Evolutionary conservation across 768 basidiomycete species (phyloP).

Genomic region (Vararia minispora): DNA sequence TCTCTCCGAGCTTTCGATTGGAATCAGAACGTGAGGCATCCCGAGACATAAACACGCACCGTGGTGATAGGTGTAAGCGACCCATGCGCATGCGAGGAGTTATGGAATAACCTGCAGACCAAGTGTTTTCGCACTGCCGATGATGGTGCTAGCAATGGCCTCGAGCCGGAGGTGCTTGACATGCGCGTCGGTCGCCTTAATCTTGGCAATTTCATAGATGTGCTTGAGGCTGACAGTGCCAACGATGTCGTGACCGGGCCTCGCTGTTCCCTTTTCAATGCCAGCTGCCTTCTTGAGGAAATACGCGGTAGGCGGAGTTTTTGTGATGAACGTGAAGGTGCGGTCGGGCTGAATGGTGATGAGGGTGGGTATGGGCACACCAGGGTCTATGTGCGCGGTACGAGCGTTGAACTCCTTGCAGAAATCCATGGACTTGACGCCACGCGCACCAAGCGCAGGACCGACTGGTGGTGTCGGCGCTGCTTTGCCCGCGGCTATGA

Average conservation of each 20-base stretch:
- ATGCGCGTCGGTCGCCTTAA: constrained; percentile 87
- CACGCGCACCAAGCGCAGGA: constrained; percentile 93
- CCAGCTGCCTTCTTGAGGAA: constrained; percentile 87
- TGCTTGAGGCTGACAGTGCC: constrained; percentile 91
- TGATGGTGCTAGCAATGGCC: constrained; percentile 76
- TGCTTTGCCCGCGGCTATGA: constrained; percentile 89
- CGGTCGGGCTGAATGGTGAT: constrained; percentile 93
- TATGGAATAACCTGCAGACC: constrained; percentile 87
- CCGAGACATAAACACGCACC: constrained; percentile 4
- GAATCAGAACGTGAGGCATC: too few relatives aligned
- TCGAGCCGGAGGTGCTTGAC: constrained; percentile 80
- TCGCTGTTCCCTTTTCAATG: constrained; percentile 82
- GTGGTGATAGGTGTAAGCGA: constrained; percentile 9
- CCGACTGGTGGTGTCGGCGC: constrained; percentile 94
- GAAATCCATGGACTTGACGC: constrained; percentile 99
- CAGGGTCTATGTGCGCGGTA: constrained; percentile 77
- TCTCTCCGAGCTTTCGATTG: too few relatives aligned
- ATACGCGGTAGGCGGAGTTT: constrained; percentile 83
- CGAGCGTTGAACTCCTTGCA: constrained; percentile 99
- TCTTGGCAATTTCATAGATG: constrained; percentile 96
- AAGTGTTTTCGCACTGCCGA: constrained; percentile 81
- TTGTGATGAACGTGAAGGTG: constrained; percentile 86
- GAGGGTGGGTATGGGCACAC: constrained; percentile 82
- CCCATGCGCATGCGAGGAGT: constrained; percentile 18
- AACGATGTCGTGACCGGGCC: constrained; percentile 65